Conservation (phyloP, 768 basidiomycete genomes). For the Termitomyces sp. region DNA sequence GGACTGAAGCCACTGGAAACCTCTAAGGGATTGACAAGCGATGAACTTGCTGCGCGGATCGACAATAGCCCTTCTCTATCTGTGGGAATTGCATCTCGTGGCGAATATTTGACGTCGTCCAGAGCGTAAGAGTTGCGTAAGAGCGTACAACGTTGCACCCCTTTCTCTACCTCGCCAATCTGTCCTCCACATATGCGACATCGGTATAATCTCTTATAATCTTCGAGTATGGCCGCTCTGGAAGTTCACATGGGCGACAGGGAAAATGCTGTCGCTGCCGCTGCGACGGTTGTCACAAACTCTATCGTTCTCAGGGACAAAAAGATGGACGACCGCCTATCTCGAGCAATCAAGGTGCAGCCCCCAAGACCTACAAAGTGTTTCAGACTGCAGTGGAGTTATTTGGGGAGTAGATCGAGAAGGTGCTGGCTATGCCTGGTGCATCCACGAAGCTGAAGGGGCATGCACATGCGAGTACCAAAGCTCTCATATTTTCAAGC, state of each 20-base stretch:
- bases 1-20: constrained; percentile 2
- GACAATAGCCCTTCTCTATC: constrained; percentile 69
- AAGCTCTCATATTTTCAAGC: too few species aligned
- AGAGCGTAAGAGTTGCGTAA: too few species aligned
- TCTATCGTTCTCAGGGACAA: constrained; percentile 38
- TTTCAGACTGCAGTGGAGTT: too few species aligned
- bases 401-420: too few species aligned
- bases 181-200: constrained; percentile 75
- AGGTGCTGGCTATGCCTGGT: too few species aligned
- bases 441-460: too few species aligned
- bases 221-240: constrained; percentile 82
- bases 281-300: constrained; percentile 22
- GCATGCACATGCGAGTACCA: too few species aligned
- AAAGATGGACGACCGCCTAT: constrained; percentile 50
- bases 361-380: too few species aligned
- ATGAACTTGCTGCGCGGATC: constrained; percentile 49
- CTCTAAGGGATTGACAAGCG: constrained; percentile 35
- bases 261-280: constrained; percentile 36
- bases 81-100: constrained; percentile 60
- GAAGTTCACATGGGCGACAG: constrained; percentile 68
- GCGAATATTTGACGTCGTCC: not conserved
- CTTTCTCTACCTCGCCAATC: constrained; percentile 89
- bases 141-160: constrained; percentile 88
- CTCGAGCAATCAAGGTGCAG: constrained; percentile 2
- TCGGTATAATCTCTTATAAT: constrained; percentile 80